Evolutionary conservation across 2,329 filamentous ascomycete genomes (phyloP), one percentile per base, ranked within the genome.

Genomic region (Colletotrichum tabaci): DNA sequence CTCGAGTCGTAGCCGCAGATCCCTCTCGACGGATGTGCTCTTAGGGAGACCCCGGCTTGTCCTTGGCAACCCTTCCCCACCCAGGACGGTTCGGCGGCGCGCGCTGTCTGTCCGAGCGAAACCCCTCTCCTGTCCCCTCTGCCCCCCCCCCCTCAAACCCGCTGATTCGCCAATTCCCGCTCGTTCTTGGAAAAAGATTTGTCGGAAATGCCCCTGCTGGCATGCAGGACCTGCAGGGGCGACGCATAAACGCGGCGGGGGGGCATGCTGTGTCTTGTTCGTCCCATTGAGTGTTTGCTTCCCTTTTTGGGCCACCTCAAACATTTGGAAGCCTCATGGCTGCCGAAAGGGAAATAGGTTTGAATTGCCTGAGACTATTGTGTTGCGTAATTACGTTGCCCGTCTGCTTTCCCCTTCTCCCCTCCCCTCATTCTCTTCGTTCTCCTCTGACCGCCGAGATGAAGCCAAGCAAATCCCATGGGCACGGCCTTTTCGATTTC

Each of bases 91-190:
- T 58, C 65, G 58, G 60, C 65, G 69, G 65, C 65, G 65, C 65
- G 47, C 26, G 44, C 46, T 12, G n/a, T 2, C 6, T 55, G 53
- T 55, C 65, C 60, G 52, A 68, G 65, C 52, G 58, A 63, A 63
- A 30, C 7, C 30, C 30, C 65, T 58, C 52, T 67, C 57, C 50
- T 13, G 18, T 15, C 13, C 18, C 18, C 10, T 44, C 26, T 61
- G 23, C 30, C 67, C 35, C 18, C 18, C 18, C 26, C 26, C 26
- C 26, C 26, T 4, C 26, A 26, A 21, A n/a, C 16, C 15, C 52
- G 21, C 23, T 67, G 63, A 71, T 71, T 67, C 44, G 67, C n/a
- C 57, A 67, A 62, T 67, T 42, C 52, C 35, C 57, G 26, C 64
- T 63, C 15, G 26, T 44, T 53, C 26, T 26, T 55, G 52, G 18